Conservation (phyloP, 78 protist species). For the Trichosphaerium sp. region DNA sequence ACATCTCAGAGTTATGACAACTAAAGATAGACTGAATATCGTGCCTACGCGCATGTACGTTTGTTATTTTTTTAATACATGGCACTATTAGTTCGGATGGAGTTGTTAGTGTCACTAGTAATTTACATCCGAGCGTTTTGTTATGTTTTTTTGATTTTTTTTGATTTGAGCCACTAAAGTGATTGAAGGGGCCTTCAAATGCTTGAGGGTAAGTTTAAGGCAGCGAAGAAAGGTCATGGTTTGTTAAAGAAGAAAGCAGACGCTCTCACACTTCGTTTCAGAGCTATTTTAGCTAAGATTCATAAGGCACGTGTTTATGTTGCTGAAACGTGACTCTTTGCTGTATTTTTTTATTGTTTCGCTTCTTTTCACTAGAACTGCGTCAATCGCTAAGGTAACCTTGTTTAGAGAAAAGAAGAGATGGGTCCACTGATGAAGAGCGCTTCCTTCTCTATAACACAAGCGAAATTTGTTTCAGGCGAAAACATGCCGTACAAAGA, state of each 20-base stretch:
- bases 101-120: no score
- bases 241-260: conserved; percentile 93
- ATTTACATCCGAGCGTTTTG: no score
- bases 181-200: conserved; percentile 69
- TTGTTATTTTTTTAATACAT: no score
- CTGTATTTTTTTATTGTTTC: neutral
- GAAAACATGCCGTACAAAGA: conserved; percentile 48
- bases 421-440: conserved; percentile 62
- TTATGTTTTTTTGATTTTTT: no score
- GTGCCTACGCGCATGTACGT: no score
- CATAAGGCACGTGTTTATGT: no score
- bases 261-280: conserved; percentile 78
- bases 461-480: conserved; percentile 71
- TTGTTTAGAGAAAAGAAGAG: conserved; percentile 9
- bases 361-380: neutral
- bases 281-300: conserved; percentile 54
- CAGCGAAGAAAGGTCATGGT: conserved; percentile 88
- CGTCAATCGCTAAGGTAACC: neutral
- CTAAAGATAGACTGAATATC: no score
- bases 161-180: no score
- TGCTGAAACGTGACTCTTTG: neutral
- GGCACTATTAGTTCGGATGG: no score
- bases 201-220: conserved; percentile 70
- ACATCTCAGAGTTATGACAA: no score
- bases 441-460: conserved; percentile 67